Evolutionary conservation across 2,329 filamentous ascomycete species (phyloP).

Genomic region (Fusarium avenaceum): DNA sequence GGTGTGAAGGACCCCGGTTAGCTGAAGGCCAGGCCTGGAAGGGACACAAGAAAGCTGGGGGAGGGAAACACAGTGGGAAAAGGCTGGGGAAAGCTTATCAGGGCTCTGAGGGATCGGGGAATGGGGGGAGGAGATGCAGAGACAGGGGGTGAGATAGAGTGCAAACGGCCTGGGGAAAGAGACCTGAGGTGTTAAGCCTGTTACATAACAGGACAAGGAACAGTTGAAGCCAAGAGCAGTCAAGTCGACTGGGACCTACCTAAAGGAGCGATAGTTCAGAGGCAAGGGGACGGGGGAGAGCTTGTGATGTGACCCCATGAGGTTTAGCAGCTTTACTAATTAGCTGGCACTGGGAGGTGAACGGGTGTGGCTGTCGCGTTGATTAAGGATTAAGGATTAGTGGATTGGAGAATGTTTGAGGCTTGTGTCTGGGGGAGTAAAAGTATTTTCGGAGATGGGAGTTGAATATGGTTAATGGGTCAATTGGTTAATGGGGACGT

Average conservation of each 20-base stretch:
- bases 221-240: neutral
- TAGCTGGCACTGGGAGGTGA: neutral
- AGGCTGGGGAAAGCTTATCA: constrained; percentile 15
- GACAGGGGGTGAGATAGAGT: constrained; percentile 3
- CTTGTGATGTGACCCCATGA: neutral
- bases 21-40: constrained; percentile 11
- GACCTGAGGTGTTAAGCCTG: neutral
- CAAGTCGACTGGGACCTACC: neutral
- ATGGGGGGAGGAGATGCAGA: neutral
- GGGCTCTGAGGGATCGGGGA: neutral
- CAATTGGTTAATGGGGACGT: too few relatives aligned
- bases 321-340: neutral
- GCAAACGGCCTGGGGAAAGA: constrained; percentile 7
- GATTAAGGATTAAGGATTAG: neutral
- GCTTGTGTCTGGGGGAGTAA: neutral
- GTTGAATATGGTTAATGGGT: constrained; percentile 15
- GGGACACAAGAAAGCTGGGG: constrained; percentile 8
- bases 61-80: neutral
- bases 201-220: constrained; percentile 23
- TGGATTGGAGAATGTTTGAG: neutral
- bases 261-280: neutral
- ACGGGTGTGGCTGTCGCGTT: too few relatives aligned
- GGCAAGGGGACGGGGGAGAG: neutral
- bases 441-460: constrained; percentile 12
- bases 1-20: constrained; percentile 25